Evolutionary conservation across 768 basidiomycete species (phyloP), one percentile per base, ranked within the genome.

Genomic region (Mycena metata): DNA sequence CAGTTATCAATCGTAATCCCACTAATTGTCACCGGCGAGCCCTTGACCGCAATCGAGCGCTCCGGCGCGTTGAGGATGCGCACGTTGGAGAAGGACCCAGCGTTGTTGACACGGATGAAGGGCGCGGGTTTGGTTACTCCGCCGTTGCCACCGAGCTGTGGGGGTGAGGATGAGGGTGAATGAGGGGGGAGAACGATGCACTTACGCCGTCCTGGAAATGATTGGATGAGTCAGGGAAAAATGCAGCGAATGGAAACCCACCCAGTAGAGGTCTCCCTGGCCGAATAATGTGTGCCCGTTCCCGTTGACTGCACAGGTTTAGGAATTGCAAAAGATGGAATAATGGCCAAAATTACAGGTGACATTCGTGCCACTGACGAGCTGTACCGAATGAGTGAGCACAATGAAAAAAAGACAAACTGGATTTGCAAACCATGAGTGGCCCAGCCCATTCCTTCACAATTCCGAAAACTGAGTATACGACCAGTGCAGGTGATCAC

Each of bases 391-490:
- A 51, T 43, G 49, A 54, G 36, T 26, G 39, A 51, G 41, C 6
- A 41, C 19, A 63, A 54, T 43, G 17, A 35, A 60, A 47, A 59
- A 84, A 83, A 83, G 23, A 72, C 79, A 61, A 84, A 78, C 47
- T 74, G 45, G 15, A 74, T 58, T 15, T 24, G 35, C 39, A 47
- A 36, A 63, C 83, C 84, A 52, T 83, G 80, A 67, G 61, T 10
- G 52, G 69, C 33, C 69, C 69, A 21, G 51, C 69, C 69, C 69
- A 70, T 39, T 66, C 55, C 69, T 24, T 43, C 43, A 35, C 59
- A 21, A 43, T 58, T 1, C 59, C 42, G 30, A 35, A 39, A 16
- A 21, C 51, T 26, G n/a, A 43, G 23, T 39, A 51, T 70, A 30
- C 79, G 81, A 33, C 82, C 81, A 1, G 36, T 56, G 54, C 54